Percentiles rank a stretch among this genome's conserved stretches.
phyloP scores from a whole-genome alignment of 1,284 basidiomycete species.

The Megacollybia platyphylla region DNA sequence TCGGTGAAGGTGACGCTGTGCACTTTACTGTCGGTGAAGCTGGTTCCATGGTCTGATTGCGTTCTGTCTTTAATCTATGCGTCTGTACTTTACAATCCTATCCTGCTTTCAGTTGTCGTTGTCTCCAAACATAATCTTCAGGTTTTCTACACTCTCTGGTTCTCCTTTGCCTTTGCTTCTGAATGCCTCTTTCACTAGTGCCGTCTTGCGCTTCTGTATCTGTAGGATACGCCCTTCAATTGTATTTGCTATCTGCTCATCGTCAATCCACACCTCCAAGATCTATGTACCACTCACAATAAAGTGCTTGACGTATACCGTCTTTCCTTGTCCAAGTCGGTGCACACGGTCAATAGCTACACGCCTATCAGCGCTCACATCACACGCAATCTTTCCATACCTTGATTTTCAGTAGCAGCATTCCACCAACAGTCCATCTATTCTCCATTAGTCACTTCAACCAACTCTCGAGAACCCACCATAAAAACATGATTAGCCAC shows the following conservation, averaged over 20 bases:
- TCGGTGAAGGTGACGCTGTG: constrained; percentile 69
- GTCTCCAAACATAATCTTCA: constrained; percentile 64
- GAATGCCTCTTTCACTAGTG: constrained; percentile 74
- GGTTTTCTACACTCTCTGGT: constrained; percentile 63
- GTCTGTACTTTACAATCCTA: background rate
- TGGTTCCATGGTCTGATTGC: background rate
- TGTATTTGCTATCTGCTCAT: constrained; percentile 46
- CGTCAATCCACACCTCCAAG: background rate
- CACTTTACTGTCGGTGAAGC: constrained; percentile 66
- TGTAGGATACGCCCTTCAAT: constrained; percentile 75
- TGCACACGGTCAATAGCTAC: constrained; percentile 73
- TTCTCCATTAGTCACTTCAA: constrained; percentile 4
- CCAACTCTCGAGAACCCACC: constrained; percentile 25
- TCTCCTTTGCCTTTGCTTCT: constrained; percentile 24
- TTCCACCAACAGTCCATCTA: constrained; percentile 98
- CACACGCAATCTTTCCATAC: constrained; percentile 24
- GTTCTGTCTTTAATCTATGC: background rate
- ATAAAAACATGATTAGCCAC: constrained; percentile 80
- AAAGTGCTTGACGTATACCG: constrained; percentile 86
- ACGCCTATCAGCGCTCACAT: constrained; percentile 7
- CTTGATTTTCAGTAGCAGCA: constrained; percentile 82
- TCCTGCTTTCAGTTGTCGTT: background rate
- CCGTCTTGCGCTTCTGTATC: constrained; percentile 85
- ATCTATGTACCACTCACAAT: constrained; percentile 41
- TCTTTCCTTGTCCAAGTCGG: constrained; percentile 71